Percentiles rank a stretch among this genome's conserved stretches.
phyloP scores from a whole-genome alignment of 306 rosid species.

The Vicia villosa region DNA sequence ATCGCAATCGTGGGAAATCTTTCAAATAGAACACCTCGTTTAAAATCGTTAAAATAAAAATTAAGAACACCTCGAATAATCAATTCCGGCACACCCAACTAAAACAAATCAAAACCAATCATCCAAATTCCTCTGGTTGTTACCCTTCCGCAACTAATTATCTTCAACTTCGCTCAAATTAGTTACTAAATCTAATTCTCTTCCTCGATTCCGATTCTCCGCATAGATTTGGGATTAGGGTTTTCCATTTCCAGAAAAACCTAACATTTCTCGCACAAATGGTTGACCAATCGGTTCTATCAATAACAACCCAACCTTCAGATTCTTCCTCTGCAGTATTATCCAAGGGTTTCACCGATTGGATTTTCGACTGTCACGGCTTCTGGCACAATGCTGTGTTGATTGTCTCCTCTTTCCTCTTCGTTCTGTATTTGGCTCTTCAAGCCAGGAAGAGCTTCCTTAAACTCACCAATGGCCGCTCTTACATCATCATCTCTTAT shows the following conservation, averaged over 20 bases:
- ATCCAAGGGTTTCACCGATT: constrained; percentile 47
- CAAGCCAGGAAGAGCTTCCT: constrained; percentile 42
- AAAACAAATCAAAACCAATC: not conserved
- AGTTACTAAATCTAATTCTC: not conserved
- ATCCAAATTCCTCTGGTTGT: not conserved
- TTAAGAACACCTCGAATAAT: not conserved
- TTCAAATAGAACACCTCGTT: no score
- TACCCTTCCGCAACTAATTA: not conserved
- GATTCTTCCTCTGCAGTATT: constrained; percentile 38
- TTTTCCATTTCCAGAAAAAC: constrained; percentile 22
- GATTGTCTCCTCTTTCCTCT: constrained; percentile 40
- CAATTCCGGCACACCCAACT: not conserved
- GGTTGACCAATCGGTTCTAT: constrained; percentile 46
- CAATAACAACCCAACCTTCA: constrained; percentile 33
- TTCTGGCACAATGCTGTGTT: constrained; percentile 45
- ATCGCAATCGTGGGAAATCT: no score
- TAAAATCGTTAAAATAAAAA: no score
- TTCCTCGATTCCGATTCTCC: not conserved
- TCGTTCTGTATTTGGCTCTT: constrained; percentile 43
- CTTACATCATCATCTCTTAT: constrained; percentile 44
- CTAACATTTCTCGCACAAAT: constrained; percentile 27
- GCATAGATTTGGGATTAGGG: constrained; percentile 49
- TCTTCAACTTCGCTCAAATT: not conserved
- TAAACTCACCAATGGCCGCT: constrained; percentile 48
- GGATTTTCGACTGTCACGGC: constrained; percentile 66